Evolutionary conservation across 148 eudicot genomes (phyloP), one percentile per base, ranked within the genome.

Genomic region (Camellia japonica): DNA sequence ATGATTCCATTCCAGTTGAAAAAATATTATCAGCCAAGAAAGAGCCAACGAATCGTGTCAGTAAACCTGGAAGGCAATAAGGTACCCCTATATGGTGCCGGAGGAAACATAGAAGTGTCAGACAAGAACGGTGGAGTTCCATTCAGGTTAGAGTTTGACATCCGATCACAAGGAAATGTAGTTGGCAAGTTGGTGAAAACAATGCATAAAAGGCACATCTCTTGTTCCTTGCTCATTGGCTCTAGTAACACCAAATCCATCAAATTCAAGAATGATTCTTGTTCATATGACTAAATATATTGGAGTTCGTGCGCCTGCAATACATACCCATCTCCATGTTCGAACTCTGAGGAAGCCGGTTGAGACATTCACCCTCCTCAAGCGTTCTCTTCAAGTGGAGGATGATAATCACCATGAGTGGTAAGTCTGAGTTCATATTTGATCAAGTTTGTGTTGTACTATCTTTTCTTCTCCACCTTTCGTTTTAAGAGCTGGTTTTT

Each of bases 51-150:
- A 52, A 79, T 68, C 4, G 56, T 83, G 70, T 16, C 38, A 4
- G 85, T 87, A 71, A 71, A 74, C 63, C 63, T 94, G 19, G 62
- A 81, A 77, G 97, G 93, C 43, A 30, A 80, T 3, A 78, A 73
- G 18, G 81, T 88, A 8, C 95, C 97, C 19, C 83, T 93, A 54
- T 91, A 94, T 64, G 98, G 98, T 6, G 96, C 94, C 13, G 95
- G 96, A n/a, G 59, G 62, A 6, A 81, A 71, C 41, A 85, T 91
- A 68, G 82, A 78, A 54, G 62, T 20, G 14, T 52, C 87, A 11
- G 63, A 85, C 20, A 77, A 16, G 12, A 54, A 41, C 3, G 76
- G 68, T n/a, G 84, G 75, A 4, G 85, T 94, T 76, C 94, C 94
- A 19, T 54, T 90, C 79, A 81, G 74, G 72, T 56, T 93, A 46